These are phyloP conservation scores for Diaporthe eres DNA, from an alignment of 2,329 filamentous ascomycete species.

Conservation along the genomic window DNA sequence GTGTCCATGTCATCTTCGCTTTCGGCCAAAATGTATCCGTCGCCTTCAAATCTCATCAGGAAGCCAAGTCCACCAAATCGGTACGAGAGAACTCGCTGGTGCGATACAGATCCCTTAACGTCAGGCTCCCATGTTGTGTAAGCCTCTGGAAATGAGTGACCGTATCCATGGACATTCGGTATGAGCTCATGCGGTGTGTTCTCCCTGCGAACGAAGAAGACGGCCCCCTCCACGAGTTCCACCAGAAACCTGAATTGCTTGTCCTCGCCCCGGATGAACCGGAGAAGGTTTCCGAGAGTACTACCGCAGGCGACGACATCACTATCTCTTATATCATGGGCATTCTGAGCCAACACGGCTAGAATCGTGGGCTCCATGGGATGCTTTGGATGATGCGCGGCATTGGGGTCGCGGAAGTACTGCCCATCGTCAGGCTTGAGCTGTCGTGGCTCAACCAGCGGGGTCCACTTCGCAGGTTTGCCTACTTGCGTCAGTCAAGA, in stretches of 20 bases:
- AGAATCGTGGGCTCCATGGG: slow-evolving; percentile 65
- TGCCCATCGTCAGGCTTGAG: slow-evolving; percentile 61
- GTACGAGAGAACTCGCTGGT: slow-evolving; percentile 75
- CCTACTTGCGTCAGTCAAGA: slow-evolving; percentile 52
- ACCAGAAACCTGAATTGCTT: slow-evolving; percentile 71
- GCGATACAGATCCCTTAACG: slow-evolving; percentile 68
- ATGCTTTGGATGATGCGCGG: slow-evolving; percentile 62
- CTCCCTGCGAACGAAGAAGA: slow-evolving; percentile 75
- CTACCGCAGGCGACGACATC: slow-evolving; percentile 74
- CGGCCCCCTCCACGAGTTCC: slow-evolving; percentile 66
- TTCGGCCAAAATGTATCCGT: slow-evolving; percentile 63
- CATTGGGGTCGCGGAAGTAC: slow-evolving; percentile 69
- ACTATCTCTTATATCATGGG: slow-evolving; percentile 54
- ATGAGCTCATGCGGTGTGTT: slow-evolving; percentile 72
- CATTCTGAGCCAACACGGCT: slow-evolving; percentile 53
- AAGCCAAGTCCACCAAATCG: slow-evolving; percentile 65
- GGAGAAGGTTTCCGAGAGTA: slow-evolving; percentile 72
- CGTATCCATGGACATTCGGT: slow-evolving; percentile 69
- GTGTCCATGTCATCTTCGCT: neutral
- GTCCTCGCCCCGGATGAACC: slow-evolving; percentile 63
- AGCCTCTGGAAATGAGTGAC: slow-evolving; percentile 76
- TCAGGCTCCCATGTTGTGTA: slow-evolving; percentile 74
- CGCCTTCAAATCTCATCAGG: slow-evolving; percentile 69
- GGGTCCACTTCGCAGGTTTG: slow-evolving; percentile 65
- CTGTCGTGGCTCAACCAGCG: slow-evolving; percentile 50